phyloP scores from a whole-genome alignment of 2,329 filamentous ascomycete species.

The Fusarium sp. region DNA sequence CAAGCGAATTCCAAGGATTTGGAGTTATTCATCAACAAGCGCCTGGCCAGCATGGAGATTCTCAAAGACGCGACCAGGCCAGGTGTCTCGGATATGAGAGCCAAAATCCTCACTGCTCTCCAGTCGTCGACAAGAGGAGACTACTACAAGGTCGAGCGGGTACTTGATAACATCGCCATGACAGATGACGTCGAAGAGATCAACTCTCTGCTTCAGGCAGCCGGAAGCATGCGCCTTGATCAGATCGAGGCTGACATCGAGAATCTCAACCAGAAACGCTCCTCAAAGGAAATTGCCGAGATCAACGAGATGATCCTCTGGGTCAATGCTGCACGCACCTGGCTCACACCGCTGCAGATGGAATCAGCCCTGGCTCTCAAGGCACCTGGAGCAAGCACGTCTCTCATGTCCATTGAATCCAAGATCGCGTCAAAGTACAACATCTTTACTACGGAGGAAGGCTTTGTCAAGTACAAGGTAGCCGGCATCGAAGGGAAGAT shows the following conservation, averaged over 20 bases:
- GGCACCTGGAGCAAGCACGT: not conserved
- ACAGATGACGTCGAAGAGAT: not conserved
- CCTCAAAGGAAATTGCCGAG: not conserved
- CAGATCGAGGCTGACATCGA: not conserved
- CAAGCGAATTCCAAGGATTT: not conserved
- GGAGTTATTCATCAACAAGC: not conserved
- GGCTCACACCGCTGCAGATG: not conserved
- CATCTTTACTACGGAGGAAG: not conserved
- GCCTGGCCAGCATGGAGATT: not conserved
- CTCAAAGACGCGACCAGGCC: not conserved
- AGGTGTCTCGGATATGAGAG: not conserved
- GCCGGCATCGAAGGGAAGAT: not conserved
- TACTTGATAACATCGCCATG: not conserved
- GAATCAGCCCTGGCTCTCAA: not conserved
- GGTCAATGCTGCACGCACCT: not conserved
- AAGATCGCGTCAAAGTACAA: conserved; percentile 5
- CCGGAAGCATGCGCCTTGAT: not conserved
- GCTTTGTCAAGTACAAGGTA: rapidly evolving
- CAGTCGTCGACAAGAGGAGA: not conserved
- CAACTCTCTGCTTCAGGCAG: not conserved
- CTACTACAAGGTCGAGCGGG: not conserved
- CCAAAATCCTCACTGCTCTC: not conserved
- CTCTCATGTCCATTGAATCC: not conserved
- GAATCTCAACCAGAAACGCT: not conserved
- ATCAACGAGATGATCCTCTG: conserved; percentile 5